Evolutionary conservation across 148 eudicot species (phyloP).

Genomic region (Heliosperma pusillum): DNA sequence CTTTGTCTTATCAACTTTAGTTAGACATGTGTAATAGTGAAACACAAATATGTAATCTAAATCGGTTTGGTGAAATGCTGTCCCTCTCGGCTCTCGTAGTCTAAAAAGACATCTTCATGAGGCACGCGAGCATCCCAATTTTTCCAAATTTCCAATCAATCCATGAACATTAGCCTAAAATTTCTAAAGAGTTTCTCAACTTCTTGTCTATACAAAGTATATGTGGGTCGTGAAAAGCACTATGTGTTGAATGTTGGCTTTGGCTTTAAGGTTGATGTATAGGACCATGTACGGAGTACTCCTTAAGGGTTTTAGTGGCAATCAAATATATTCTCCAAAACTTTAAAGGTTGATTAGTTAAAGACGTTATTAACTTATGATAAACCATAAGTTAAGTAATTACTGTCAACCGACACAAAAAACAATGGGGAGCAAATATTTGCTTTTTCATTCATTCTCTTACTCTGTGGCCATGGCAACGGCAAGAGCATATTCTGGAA

Average conservation of each 20-base stretch:
- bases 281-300: too few relatives aligned
- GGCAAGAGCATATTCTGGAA: background rate
- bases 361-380: background rate
- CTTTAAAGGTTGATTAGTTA: background rate
- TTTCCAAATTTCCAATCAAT: background rate
- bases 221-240: background rate
- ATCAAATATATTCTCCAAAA: conserved; percentile 8
- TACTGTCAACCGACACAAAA: conserved; percentile 31
- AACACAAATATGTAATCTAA: too few relatives aligned
- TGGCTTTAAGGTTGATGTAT: background rate
- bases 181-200: background rate
- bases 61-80: too few relatives aligned
- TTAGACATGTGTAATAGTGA: too few relatives aligned
- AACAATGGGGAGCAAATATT: background rate
- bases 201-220: background rate
- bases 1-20: too few relatives aligned
- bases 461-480: conserved; percentile 4
- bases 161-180: background rate
- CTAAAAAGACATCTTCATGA: too few relatives aligned
- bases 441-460: background rate
- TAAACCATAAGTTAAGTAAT: conserved; percentile 7
- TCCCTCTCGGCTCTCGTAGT: too few relatives aligned
- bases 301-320: background rate
- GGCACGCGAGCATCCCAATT: background rate
- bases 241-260: background rate